These are phyloP conservation scores for Trichoderma semiorbis DNA, from an alignment of 2,329 filamentous ascomycete genomes.

Conservation along the genomic window DNA sequence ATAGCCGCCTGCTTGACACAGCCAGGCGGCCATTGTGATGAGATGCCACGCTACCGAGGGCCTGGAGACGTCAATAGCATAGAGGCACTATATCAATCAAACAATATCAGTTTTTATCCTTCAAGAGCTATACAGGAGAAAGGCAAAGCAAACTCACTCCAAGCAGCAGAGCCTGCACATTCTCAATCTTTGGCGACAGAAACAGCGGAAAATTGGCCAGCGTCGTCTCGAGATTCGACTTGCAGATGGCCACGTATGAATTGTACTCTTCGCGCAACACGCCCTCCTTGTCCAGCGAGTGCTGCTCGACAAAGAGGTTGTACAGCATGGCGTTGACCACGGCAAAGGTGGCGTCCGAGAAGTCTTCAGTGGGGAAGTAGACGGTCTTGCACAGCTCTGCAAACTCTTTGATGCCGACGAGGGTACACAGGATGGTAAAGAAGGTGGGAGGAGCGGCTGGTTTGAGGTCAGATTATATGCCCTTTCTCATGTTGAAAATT, in stretches of 20 bases:
- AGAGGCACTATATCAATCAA: conserved; percentile 45
- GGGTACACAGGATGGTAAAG: conserved; percentile 48
- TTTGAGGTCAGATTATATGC: not conserved
- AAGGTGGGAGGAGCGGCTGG: conserved; percentile 45
- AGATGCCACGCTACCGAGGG: conserved; percentile 64
- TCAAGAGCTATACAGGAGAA: not conserved
- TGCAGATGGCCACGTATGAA: conserved; percentile 39
- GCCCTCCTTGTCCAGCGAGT: conserved; percentile 34
- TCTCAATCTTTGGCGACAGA: conserved; percentile 51
- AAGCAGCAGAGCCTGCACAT: conserved; percentile 56
- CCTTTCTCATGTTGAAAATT: not conserved
- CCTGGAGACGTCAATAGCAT: conserved; percentile 59
- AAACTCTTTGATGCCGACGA: conserved; percentile 49
- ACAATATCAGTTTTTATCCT: not conserved
- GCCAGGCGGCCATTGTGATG: conserved; percentile 53
- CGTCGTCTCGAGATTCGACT: conserved; percentile 48
- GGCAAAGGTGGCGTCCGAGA: conserved; percentile 48
- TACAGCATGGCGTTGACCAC: conserved; percentile 49
- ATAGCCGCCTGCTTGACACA: conserved; percentile 62
- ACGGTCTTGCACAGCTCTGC: conserved; percentile 46
- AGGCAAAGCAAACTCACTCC: conserved; percentile 44
- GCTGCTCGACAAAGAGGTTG: conserved; percentile 48
- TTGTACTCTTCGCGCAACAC: conserved; percentile 35
- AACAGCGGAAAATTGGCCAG: conserved; percentile 53
- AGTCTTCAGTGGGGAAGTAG: conserved; percentile 52